These are phyloP conservation scores for Leccinellum luteum DNA, from an alignment of 768 basidiomycete species.

Conservation along the genomic window DNA sequence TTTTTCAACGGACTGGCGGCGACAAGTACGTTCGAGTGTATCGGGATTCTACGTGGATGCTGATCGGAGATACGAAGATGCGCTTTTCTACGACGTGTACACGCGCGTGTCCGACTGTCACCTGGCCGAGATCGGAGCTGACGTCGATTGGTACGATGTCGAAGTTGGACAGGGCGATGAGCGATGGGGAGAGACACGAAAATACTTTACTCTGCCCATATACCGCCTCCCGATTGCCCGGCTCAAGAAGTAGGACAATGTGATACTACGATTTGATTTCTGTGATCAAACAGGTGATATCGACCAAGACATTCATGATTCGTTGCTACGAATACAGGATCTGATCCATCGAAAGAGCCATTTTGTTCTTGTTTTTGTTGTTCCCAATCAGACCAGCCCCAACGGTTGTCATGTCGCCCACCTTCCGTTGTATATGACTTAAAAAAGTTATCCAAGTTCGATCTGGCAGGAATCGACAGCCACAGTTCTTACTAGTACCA, in stretches of 20 bases:
- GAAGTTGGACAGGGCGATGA: constrained; percentile 57
- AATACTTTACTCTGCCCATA: constrained; percentile 74
- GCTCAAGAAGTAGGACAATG: constrained; percentile 19
- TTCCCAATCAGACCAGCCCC: constrained; percentile 5
- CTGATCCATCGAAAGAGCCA: background rate
- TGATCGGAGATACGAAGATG: constrained; percentile 48
- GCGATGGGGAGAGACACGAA: constrained; percentile 73
- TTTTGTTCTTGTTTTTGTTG: background rate
- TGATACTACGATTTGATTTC: background rate
- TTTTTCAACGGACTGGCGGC: constrained; percentile 99
- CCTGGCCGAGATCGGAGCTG: constrained; percentile 75
- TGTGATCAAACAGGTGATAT: background rate
- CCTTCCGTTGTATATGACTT: background rate
- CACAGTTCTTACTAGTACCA: background rate
- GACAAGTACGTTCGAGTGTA: constrained; percentile 58
- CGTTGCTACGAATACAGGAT: background rate
- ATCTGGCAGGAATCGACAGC: background rate
- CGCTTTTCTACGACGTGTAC: constrained; percentile 89
- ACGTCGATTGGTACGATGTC: constrained; percentile 80
- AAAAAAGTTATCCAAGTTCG: background rate
- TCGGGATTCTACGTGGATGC: background rate
- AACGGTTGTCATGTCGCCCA: constrained; percentile 20
- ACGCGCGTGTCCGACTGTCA: constrained; percentile 83
- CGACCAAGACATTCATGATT: background rate
- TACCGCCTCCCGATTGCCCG: constrained; percentile 65